Conservation (phyloP, 78 protist species). For the Planoprotostelium fungivorum region DNA sequence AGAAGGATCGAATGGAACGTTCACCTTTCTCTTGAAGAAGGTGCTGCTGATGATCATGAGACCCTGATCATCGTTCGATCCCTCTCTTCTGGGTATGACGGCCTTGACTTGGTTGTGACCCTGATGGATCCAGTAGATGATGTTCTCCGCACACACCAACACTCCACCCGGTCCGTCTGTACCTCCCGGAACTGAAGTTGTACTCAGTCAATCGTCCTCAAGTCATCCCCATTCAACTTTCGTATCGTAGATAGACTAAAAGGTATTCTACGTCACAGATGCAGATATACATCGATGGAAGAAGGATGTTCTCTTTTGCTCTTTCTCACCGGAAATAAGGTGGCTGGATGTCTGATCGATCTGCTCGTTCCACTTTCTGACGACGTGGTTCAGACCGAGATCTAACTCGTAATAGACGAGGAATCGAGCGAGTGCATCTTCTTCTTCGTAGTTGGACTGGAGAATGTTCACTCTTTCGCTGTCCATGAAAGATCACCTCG, state of each 20-base stretch:
- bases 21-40: constrained; percentile 21
- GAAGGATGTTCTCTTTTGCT: too few species aligned
- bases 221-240: too few species aligned
- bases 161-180: constrained; percentile 95
- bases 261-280: background rate
- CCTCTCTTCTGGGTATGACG: constrained; percentile 64
- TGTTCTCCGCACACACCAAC: constrained; percentile 68
- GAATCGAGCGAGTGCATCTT: constrained; percentile 26
- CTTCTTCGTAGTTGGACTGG: constrained; percentile 49
- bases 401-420: constrained; percentile 95
- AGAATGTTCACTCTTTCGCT: background rate
- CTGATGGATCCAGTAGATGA: constrained; percentile 34
- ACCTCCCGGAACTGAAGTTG: constrained; percentile 93
- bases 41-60: constrained; percentile 41
- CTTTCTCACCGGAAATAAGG: constrained; percentile 47
- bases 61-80: constrained; percentile 18
- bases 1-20: constrained; percentile 5
- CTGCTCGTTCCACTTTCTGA: constrained; percentile 72
- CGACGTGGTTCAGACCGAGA: constrained; percentile 96
- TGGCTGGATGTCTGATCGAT: constrained; percentile 68
- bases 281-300: background rate
- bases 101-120: constrained; percentile 20
- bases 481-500: constrained; percentile 83
- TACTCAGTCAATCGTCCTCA: too few species aligned
- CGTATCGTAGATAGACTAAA: too few species aligned